phyloP scores from a whole-genome alignment of 2,329 filamentous ascomycete species.

The Botryosphaeria agaves region DNA sequence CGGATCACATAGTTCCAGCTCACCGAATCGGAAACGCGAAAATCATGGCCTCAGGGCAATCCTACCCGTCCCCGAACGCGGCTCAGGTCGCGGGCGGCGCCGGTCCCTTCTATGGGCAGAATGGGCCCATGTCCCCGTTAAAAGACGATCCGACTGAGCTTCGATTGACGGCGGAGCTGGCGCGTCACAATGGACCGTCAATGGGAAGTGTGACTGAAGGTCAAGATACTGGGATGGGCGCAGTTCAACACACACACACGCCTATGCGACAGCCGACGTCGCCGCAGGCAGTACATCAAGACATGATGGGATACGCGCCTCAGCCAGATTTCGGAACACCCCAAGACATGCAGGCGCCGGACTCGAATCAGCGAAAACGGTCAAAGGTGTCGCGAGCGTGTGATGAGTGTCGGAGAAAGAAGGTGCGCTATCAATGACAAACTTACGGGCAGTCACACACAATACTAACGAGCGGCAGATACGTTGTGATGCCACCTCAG shows the following conservation, averaged over 20 bases:
- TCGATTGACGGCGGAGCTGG: constrained; percentile 4
- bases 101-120: constrained; percentile 5
- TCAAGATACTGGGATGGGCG: no score
- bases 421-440: constrained; percentile 3
- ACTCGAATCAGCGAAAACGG: constrained; percentile 3
- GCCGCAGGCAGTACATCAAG: constrained; percentile 1
- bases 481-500: constrained; percentile 67
- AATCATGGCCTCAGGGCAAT: constrained; percentile 3
- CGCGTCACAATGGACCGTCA: constrained; percentile 3
- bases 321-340: not conserved
- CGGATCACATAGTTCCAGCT: no score
- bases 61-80: constrained; percentile 5
- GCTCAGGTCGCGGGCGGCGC: constrained; percentile 1
- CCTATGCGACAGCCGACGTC: constrained; percentile 1
- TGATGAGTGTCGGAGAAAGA: constrained; percentile 8
- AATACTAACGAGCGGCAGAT: no score
- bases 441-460: no score
- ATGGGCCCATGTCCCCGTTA: not conserved
- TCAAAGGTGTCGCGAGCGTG: constrained; percentile 7
- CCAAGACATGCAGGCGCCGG: not conserved
- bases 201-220: not conserved
- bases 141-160: constrained; percentile 3
- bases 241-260: constrained; percentile 1
- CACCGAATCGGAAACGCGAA: not conserved
- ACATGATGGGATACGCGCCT: not conserved